These are phyloP conservation scores for Coemansia sp. DNA, from an alignment of 192 early-diverging fungal species.

Conservation along the genomic window DNA sequence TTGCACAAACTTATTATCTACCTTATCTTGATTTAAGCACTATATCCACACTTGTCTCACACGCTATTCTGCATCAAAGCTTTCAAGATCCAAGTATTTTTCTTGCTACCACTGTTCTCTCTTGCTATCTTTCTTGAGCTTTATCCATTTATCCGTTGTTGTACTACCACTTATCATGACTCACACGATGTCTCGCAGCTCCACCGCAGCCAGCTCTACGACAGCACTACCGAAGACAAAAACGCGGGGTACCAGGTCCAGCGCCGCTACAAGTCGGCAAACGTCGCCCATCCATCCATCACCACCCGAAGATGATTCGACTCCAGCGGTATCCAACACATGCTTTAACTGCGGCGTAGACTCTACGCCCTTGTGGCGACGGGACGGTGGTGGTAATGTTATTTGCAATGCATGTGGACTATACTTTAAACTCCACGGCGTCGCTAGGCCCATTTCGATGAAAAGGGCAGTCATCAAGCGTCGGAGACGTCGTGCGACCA, in stretches of 20 bases:
- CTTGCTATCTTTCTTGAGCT: background rate
- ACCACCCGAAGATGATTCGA: background rate
- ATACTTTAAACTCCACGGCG: conserved; percentile 92
- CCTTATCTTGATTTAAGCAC: conserved; percentile 11
- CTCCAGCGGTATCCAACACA: background rate
- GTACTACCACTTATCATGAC: conserved; percentile 7
- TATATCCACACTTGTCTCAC: background rate
- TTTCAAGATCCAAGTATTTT: background rate
- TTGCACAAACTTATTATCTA: conserved; percentile 16
- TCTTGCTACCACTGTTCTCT: background rate
- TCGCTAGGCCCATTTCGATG: conserved; percentile 81
- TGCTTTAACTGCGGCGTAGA: conserved; percentile 85
- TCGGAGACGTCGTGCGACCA: conserved; percentile 3
- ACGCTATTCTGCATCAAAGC: conserved; percentile 11
- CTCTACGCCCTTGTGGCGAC: conserved; percentile 91
- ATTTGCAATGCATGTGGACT: conserved; percentile 98
- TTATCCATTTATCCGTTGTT: background rate
- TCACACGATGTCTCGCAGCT: background rate
- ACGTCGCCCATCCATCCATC: background rate
- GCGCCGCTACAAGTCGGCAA: background rate
- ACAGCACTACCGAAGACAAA: background rate
- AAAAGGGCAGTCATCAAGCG: conserved; percentile 78
- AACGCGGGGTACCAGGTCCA: conserved; percentile 1
- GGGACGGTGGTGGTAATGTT: conserved; percentile 81
- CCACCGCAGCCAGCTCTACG: background rate